Evolutionary conservation across 192 early-diverging fungal genomes (phyloP).

Genomic region (Backusella liffmaniae): DNA sequence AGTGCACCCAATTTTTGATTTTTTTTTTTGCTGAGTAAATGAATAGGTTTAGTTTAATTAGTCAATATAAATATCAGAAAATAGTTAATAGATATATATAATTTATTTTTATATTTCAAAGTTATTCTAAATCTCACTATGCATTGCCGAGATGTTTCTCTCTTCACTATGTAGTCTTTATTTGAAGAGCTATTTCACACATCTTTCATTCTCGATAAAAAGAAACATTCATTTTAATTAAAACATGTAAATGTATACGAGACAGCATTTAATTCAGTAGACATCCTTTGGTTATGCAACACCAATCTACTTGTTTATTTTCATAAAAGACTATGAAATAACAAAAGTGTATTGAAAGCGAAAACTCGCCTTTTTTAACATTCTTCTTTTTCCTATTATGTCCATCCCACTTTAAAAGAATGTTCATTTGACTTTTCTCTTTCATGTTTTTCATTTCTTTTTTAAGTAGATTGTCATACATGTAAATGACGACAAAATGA

Average conservation of each 20-base stretch:
- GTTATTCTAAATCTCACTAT: background rate
- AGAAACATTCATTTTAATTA: background rate
- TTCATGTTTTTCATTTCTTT: constrained; percentile 1
- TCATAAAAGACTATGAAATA: no score
- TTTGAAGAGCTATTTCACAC: background rate
- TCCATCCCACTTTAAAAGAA: background rate
- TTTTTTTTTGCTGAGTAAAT: background rate
- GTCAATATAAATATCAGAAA: background rate
- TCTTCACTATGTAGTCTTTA: background rate
- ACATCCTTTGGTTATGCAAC: background rate
- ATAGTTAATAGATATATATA: no score
- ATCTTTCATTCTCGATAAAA: background rate
- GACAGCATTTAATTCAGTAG: background rate
- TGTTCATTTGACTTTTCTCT: background rate
- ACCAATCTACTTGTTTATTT: background rate
- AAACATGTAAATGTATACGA: background rate
- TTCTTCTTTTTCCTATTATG: background rate
- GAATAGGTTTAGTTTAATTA: background rate
- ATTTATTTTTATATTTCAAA: background rate
- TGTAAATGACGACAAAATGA: constrained; percentile 3
- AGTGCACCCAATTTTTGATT: background rate
- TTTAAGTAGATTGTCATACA: background rate
- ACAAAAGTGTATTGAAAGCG: no score
- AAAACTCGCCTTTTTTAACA: background rate
- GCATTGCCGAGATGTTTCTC: background rate